phyloP scores from a whole-genome alignment of 148 eudicot species.

The Fagopyrum tataricum region DNA sequence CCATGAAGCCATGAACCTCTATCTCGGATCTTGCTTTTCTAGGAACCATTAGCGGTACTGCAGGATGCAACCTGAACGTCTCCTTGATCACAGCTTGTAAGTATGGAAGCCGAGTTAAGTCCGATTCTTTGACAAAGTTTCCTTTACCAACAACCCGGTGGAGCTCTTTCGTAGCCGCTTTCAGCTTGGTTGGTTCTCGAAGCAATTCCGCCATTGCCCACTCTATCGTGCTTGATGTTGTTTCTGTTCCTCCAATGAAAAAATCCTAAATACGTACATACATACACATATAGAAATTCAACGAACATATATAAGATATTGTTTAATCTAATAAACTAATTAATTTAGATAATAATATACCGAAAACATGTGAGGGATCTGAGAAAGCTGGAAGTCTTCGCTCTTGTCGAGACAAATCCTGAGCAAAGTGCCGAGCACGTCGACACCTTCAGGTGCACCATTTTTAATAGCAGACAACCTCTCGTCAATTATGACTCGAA shows the following conservation, averaged over 20 bases:
- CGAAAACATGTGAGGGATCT: too few species aligned
- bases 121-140: constrained; percentile 16
- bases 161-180: constrained; percentile 22
- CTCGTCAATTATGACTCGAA: too few species aligned
- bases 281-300: too few species aligned
- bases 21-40: constrained; percentile 16
- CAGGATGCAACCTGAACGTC: constrained; percentile 25
- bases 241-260: constrained; percentile 22
- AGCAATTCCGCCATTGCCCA: constrained; percentile 33
- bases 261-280: constrained; percentile 25
- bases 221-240: constrained; percentile 24
- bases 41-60: constrained; percentile 20
- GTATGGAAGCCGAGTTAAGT: constrained; percentile 21
- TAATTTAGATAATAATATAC: too few species aligned
- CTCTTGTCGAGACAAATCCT: too few species aligned
- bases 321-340: too few species aligned
- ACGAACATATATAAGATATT: too few species aligned
- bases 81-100: constrained; percentile 25
- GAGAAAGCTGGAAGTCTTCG: too few species aligned
- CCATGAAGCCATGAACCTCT: constrained; percentile 5
- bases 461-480: too few species aligned
- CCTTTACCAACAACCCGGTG: constrained; percentile 17
- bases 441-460: too few species aligned
- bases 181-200: constrained; percentile 19
- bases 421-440: too few species aligned